Conservation (phyloP, 352 stramenopile genomes). For the Phytophthora ohioensis region DNA sequence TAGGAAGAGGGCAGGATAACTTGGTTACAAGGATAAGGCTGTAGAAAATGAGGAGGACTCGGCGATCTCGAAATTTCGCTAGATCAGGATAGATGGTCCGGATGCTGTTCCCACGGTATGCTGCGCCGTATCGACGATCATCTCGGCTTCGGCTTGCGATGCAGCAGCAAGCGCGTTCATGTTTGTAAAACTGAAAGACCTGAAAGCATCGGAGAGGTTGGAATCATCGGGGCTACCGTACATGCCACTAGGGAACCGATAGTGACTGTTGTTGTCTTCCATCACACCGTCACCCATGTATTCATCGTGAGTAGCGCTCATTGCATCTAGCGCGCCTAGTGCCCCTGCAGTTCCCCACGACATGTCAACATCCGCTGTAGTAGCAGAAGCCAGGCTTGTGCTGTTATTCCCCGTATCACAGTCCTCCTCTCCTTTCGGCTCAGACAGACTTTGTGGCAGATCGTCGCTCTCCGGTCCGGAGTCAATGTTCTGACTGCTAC, state of each 20-base stretch:
- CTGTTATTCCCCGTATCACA: constrained; percentile 21
- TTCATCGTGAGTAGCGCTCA: constrained; percentile 6
- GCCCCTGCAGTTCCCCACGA: constrained; percentile 30
- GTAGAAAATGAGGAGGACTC: constrained; percentile 21
- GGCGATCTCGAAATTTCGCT: constrained; percentile 20
- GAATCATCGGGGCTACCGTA: constrained; percentile 55
- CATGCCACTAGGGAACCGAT: constrained; percentile 75
- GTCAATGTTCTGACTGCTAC: constrained; percentile 39
- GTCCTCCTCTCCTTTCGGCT: constrained; percentile 25
- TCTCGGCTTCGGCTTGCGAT: constrained; percentile 75
- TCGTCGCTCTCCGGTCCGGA: constrained; percentile 41
- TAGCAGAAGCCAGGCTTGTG: constrained; percentile 13
- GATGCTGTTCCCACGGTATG: constrained; percentile 54
- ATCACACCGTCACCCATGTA: constrained; percentile 12
- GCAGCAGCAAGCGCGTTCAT: constrained; percentile 85
- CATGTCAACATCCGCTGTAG: constrained; percentile 30
- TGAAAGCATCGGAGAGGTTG: constrained; percentile 65
- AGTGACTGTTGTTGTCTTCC: constrained; percentile 52
- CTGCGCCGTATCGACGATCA: constrained; percentile 58
- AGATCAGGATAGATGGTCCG: constrained; percentile 77
- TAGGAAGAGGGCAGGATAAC: constrained; percentile 8
- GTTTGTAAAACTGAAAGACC: constrained; percentile 88
- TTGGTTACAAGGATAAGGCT: constrained; percentile 17
- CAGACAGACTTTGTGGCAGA: constrained; percentile 10
- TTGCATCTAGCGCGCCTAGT: constrained; percentile 8